These are phyloP conservation scores for Fusarium sp. DNA, from an alignment of 2,329 filamentous ascomycete genomes.

Conservation along the genomic window DNA sequence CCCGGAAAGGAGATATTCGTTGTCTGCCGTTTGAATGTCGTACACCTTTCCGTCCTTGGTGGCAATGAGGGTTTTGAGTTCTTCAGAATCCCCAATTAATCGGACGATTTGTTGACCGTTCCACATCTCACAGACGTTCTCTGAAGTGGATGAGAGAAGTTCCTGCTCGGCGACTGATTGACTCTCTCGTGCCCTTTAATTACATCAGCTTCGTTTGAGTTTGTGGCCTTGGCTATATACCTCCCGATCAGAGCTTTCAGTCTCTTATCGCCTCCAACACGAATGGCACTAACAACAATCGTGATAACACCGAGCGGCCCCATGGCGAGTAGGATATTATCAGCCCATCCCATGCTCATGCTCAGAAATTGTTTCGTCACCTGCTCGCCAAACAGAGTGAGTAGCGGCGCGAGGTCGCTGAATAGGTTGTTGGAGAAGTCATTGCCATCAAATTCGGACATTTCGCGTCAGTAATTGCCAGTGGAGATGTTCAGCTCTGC, in stretches of 20 bases:
- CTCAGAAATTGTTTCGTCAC: neutral
- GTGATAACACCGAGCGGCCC: neutral
- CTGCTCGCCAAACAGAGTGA: neutral
- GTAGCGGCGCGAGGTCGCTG: neutral
- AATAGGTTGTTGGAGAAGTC: slow-evolving; percentile 14
- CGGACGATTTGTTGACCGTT: neutral
- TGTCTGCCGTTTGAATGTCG: neutral
- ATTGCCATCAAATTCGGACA: neutral
- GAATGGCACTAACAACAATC: neutral
- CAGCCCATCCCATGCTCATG: neutral
- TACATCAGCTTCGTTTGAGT: neutral
- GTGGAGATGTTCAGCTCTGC: neutral
- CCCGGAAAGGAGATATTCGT: neutral
- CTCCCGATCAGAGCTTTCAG: neutral
- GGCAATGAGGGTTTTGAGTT: neutral
- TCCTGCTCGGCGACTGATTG: neutral
- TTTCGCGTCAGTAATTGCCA: neutral
- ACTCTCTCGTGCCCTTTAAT: neutral
- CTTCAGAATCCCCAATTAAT: neutral
- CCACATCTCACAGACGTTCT: neutral
- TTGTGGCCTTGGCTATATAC: neutral
- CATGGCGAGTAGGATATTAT: neutral
- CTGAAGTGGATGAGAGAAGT: neutral
- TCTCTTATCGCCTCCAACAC: neutral
- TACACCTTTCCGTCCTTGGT: neutral